These are phyloP conservation scores for Alloteropsis semialata DNA, from an alignment of 176 grass and related monocot species.

Conservation along the genomic window DNA sequence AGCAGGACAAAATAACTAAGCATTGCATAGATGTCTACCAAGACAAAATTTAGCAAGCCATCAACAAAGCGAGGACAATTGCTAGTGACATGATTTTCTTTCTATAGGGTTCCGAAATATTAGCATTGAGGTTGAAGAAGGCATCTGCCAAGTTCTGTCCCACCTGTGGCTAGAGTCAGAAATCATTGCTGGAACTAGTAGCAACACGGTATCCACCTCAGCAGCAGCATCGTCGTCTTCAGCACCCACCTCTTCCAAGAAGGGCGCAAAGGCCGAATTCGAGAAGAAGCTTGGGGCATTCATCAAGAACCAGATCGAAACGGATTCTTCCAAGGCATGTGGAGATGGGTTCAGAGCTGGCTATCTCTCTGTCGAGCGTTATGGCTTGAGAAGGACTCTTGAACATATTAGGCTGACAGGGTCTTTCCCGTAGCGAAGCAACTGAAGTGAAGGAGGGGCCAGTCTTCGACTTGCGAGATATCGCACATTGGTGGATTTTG, in stretches of 20 bases:
- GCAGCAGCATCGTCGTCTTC: conserved; percentile 40
- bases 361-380: conserved; percentile 28
- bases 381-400: conserved; percentile 66
- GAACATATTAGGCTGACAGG: conserved; percentile 56
- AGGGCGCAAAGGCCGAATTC: conserved; percentile 49
- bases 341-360: conserved; percentile 66
- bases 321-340: too few relatives aligned
- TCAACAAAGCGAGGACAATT: too few relatives aligned
- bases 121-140: conserved; percentile 72
- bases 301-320: conserved; percentile 78
- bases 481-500: conserved; percentile 23
- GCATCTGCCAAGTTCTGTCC: conserved; percentile 82
- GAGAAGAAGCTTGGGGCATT: conserved; percentile 77
- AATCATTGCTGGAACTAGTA: conserved; percentile 44
- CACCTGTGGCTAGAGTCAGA: conserved; percentile 82
- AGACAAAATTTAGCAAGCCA: too few relatives aligned
- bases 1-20: too few relatives aligned
- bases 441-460: neutral
- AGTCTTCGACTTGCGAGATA: neutral
- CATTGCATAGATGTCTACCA: too few relatives aligned
- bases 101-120: too few relatives aligned
- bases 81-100: neutral
- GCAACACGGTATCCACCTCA: conserved; percentile 26
- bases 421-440: conserved; percentile 51
- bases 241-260: conserved; percentile 46